Base-by-base conservation (phyloP, 805 yeast genomes). In the Schizosaccharomyces japonicus region DNA sequence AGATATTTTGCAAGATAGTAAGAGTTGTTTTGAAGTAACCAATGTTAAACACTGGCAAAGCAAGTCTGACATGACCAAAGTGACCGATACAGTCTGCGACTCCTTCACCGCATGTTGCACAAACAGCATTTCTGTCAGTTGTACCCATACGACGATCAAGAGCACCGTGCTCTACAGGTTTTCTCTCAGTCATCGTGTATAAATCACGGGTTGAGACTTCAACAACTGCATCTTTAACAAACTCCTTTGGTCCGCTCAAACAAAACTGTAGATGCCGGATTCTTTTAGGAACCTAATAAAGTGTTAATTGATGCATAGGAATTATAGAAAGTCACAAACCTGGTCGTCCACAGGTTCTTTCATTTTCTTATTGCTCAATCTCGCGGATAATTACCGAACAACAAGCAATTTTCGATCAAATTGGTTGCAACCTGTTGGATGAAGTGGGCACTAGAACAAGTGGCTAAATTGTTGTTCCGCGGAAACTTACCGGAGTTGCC, bases 11-110 rank as follows among this genome's bases (percentile, higher is more conserved):
- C 49, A 90, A 64, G 36, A 90, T 84, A 57, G 76, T 79, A 53
- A 90, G 80, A 21, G 83, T 80, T 39, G 85, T 77, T 60, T 87
- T 87, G 70, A 90, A 90, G 61, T 85, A 90, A 17, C 99, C 99
- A 44, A 90, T 90, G 58, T 90, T 98, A 65, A 87, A 90, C 11
- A 85, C 96, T 1, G 99, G 99, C 42, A 90, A 66, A 0, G 96
- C 94, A 47, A 90, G 69, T 56, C 82, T 74, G 52, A 90, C 73
- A 58, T 92, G 95, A 39, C 99, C 99, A 61, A 90, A 90, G 65
- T 90, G 99, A 50, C 99, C 99, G 64, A 87, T 95, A 61, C 99
- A 90, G 17, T 45, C 47, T 6, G 34, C 39, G 40, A 45, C 30
- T 54, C 76, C 75, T 2, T 96, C 96, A 55, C 75, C 82, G 64